phyloP scores from a whole-genome alignment of 176 grass and related monocot species.

The Aegilops speltoides region DNA sequence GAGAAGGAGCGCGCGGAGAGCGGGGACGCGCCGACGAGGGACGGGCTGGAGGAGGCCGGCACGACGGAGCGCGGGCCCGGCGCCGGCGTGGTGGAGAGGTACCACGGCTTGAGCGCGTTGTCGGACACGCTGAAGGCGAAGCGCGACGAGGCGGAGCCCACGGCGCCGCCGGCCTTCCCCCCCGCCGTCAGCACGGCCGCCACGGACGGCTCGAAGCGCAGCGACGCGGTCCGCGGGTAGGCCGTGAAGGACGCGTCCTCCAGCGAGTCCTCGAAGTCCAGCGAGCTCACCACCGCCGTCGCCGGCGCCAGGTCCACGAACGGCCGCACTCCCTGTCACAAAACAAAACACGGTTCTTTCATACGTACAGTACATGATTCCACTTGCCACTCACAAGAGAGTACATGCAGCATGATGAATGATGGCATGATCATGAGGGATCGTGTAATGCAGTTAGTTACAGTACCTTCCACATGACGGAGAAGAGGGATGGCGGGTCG shows the following conservation, averaged over 20 bases:
- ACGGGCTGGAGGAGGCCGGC: slow-evolving; percentile 58
- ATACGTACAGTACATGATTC: no score
- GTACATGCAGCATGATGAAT: not conserved
- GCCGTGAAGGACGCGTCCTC: slow-evolving; percentile 78
- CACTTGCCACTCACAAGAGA: not conserved
- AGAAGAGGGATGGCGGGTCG: slow-evolving; percentile 93
- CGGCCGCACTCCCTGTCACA: slow-evolving; percentile 64
- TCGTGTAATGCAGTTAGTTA: not conserved
- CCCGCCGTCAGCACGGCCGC: slow-evolving; percentile 8
- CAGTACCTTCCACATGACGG: slow-evolving; percentile 97
- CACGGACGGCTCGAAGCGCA: slow-evolving; percentile 66
- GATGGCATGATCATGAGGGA: not conserved
- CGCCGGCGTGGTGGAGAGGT: slow-evolving; percentile 73
- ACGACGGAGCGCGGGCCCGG: slow-evolving; percentile 54
- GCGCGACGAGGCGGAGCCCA: slow-evolving; percentile 80
- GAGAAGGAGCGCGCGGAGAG: slow-evolving; percentile 94
- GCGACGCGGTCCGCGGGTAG: slow-evolving; percentile 81
- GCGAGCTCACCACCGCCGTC: slow-evolving; percentile 66
- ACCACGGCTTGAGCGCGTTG: slow-evolving; percentile 97
- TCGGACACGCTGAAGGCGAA: slow-evolving; percentile 85
- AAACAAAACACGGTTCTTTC: not conserved
- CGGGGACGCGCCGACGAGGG: slow-evolving; percentile 86
- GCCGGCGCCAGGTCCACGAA: slow-evolving; percentile 77
- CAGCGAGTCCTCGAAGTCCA: slow-evolving; percentile 93
- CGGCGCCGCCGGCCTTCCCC: slow-evolving; percentile 5